These are phyloP conservation scores for Colletotrichum viniferum DNA, from an alignment of 2,329 filamentous ascomycete genomes.

Conservation along the genomic window DNA sequence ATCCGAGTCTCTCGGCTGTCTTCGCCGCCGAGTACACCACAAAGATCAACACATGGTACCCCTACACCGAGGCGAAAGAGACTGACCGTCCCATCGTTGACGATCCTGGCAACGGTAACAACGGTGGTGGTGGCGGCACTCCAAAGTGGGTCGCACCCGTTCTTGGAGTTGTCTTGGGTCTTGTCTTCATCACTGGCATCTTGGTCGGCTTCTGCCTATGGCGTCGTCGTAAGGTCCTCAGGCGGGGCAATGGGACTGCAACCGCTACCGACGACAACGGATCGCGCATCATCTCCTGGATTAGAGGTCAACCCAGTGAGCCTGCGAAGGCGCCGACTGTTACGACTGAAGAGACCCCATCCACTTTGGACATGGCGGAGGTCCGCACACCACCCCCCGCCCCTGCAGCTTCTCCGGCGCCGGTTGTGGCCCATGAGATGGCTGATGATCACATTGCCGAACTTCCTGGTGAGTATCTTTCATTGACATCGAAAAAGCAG, in stretches of 20 bases:
- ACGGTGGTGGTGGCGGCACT: constrained; percentile 40
- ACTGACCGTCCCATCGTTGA: constrained; percentile 25
- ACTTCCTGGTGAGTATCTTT: constrained; percentile 44
- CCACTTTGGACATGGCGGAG: constrained; percentile 44
- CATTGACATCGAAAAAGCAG: fast-evolving
- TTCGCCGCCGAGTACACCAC: constrained; percentile 60
- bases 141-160: constrained; percentile 66
- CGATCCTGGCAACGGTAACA: constrained; percentile 8
- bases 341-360: constrained; percentile 47
- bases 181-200: constrained; percentile 58
- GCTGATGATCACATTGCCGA: constrained; percentile 49
- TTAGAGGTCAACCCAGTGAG: constrained; percentile 46
- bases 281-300: constrained; percentile 56
- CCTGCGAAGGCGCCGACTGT: constrained; percentile 47
- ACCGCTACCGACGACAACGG: constrained; percentile 50
- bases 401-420: constrained; percentile 21
- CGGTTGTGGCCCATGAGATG: constrained; percentile 39
- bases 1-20: constrained; percentile 51
- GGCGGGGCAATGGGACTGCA: constrained; percentile 38
- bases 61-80: constrained; percentile 51
- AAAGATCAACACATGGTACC: constrained; percentile 65
- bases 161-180: constrained; percentile 64
- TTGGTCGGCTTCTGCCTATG: constrained; percentile 58
- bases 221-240: constrained; percentile 51
- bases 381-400: constrained; percentile 21